phyloP scores from a whole-genome alignment of 306 rosid species.

The Ceratonia siliqua region DNA sequence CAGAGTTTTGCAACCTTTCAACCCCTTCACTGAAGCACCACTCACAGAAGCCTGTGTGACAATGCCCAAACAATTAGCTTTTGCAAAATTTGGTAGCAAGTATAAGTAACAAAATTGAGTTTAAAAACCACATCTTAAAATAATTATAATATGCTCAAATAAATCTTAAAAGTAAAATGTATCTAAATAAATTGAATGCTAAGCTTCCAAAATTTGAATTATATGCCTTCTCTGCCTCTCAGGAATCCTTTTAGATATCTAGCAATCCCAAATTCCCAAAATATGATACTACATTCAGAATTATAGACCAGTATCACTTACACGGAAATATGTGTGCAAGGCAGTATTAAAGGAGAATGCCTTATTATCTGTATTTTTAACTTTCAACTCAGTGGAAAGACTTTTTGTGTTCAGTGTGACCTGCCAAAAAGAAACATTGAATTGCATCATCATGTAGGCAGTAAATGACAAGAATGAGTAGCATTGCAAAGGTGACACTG shows the following conservation, averaged over 20 bases:
- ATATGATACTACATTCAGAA: conserved; percentile 1
- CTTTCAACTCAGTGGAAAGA: conserved; percentile 69
- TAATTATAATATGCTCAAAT: conserved; percentile 21
- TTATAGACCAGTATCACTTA: conserved; percentile 43
- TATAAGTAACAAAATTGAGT: no score
- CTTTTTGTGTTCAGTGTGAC: conserved; percentile 61
- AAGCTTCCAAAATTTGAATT: neutral
- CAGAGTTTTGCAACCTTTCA: conserved; percentile 80
- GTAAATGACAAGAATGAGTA: conserved; percentile 3
- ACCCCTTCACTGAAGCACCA: conserved; percentile 76
- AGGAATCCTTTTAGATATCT: conserved; percentile 18
- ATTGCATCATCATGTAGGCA: neutral
- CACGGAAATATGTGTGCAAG: conserved; percentile 78
- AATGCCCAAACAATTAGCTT: conserved; percentile 32
- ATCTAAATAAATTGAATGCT: conserved; percentile 12
- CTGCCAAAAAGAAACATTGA: conserved; percentile 46
- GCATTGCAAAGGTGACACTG: conserved; percentile 22
- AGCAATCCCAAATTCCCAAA: conserved; percentile 15
- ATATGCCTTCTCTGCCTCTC: neutral
- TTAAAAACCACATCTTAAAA: neutral
- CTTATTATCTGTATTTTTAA: conserved; percentile 73
- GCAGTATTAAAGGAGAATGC: conserved; percentile 86
- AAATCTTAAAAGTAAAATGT: neutral
- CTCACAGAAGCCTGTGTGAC: conserved; percentile 72
- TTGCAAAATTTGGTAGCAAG: conserved; percentile 15